Conservation (phyloP, 2,329 filamentous ascomycete species). For the Fusarium marasasianum region DNA sequence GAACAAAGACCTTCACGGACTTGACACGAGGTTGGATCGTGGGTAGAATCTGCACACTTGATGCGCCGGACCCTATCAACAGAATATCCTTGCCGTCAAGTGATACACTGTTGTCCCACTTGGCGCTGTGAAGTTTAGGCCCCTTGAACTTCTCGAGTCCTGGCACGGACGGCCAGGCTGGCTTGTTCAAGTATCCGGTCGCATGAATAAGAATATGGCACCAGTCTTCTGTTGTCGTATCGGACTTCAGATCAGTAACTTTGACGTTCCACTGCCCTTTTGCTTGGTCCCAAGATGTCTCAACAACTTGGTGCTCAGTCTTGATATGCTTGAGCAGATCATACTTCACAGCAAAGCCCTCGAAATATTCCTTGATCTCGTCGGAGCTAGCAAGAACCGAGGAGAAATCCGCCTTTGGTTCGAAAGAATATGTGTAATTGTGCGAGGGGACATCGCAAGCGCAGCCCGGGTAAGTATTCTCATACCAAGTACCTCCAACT, state of each 20-base stretch:
- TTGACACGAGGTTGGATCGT: slow-evolving; percentile 1
- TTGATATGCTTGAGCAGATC: neutral
- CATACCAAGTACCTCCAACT: slow-evolving; percentile 9
- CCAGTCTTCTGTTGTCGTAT: neutral
- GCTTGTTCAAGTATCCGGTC: slow-evolving; percentile 18
- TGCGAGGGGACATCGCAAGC: slow-evolving; percentile 9
- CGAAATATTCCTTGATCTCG: slow-evolving; percentile 2
- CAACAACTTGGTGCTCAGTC: neutral
- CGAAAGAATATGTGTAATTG: slow-evolving; percentile 15
- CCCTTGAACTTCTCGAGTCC: slow-evolving; percentile 3
- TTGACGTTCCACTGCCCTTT: slow-evolving; percentile 5
- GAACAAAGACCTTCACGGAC: slow-evolving; percentile 3
- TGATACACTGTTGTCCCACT: neutral
- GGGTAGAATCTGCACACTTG: slow-evolving; percentile 10
- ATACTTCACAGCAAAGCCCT: slow-evolving; percentile 2
- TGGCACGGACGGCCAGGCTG: neutral
- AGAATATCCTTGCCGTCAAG: slow-evolving; percentile 9
- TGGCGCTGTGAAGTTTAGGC: slow-evolving; percentile 3
- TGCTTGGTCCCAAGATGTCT: neutral
- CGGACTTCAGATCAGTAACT: neutral
- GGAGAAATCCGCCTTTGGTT: slow-evolving; percentile 9
- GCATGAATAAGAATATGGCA: slow-evolving; percentile 9
- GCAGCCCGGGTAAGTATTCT: slow-evolving; percentile 4
- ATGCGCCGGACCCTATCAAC: slow-evolving; percentile 10
- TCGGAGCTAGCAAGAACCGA: neutral